Base-by-base conservation (phyloP, 2,329 filamentous ascomycete species). In the Xylariaceae sp. region DNA sequence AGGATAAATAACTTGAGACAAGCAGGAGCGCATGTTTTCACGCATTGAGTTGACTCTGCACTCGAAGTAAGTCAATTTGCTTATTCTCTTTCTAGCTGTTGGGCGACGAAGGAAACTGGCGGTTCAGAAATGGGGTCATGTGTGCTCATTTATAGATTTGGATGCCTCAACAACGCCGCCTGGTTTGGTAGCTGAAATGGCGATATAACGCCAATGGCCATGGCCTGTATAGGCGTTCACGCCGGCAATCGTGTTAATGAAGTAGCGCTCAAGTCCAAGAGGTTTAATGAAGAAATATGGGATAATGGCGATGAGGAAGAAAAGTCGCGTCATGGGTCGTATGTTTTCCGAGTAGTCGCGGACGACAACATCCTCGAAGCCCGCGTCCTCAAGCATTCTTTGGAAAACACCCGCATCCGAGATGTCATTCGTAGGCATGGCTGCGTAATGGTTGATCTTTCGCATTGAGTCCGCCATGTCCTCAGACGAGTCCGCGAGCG, bases 171-270 rank as follows among this genome's bases (percentile, higher is more conserved):
- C n/a, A n/a, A n/a, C n/a, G n/a, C n/a, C n/a, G n/a, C n/a, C n/a
- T n/a, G n/a, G n/a, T n/a, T n/a, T n/a, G n/a, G 60, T 73, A 9
- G 70, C 74, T 14, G 68, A 68, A 9, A 77, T 67, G 7, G 68
- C 68, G 19, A 76, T 63, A 53, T 75, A 74, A 2, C 64, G 63
- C 71, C 73, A 75, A 43, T 70, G 65, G 2, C 65, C 54, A 21
- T 65, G 65, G 1, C 70, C 71, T 4, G 69, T 62, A 57, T 77
- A 75, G 0, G 64, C 62, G 50, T 73, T 60, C 20, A 74, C 73
- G 6, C 75, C 77, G 2, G 79, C 76, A n/a, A 79, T 70, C 0
- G 75, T 77, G 61, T 82, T 83, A 51, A 79, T 73, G 47, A 82
- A 81, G 40, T 69, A 72, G 5, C 68, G 60, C 59, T 83, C 73